phyloP scores from a whole-genome alignment of 2,329 filamentous ascomycete species.

The Thielaviopsis musarum region DNA sequence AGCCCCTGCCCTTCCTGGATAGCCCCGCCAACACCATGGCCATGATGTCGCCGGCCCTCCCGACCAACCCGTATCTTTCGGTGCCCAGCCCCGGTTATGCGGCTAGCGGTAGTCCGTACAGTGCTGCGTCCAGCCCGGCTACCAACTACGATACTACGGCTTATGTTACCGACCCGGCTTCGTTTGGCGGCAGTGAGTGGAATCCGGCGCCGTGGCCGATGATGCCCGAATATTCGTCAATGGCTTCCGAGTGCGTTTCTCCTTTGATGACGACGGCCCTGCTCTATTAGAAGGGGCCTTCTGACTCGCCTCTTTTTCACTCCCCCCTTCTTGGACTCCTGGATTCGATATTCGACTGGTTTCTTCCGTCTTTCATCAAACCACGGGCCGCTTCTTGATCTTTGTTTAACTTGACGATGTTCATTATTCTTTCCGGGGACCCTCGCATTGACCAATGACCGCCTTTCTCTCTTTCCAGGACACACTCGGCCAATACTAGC shows the following conservation, averaged over 20 bases:
- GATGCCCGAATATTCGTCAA: constrained; percentile 5
- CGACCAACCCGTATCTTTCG: constrained; percentile 3
- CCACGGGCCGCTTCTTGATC: too few species aligned
- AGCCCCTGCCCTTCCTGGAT: constrained; percentile 2
- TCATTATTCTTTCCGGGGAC: neutral
- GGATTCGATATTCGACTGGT: too few species aligned
- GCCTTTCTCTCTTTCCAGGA: constrained; percentile 11
- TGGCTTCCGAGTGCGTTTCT: constrained; percentile 11
- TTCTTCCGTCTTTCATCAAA: too few species aligned
- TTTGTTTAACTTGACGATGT: too few species aligned
- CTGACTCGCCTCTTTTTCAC: neutral
- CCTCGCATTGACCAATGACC: constrained; percentile 10
- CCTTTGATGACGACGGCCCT: constrained; percentile 9
- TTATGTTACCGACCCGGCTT: constrained; percentile 6
- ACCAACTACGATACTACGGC: constrained; percentile 2
- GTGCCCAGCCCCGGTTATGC: constrained; percentile 7
- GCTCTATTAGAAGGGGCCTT: constrained; percentile 6
- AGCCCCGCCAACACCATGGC: constrained; percentile 1
- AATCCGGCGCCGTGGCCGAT: constrained; percentile 1
- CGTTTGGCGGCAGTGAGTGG: constrained; percentile 1
- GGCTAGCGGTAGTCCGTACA: constrained; percentile 5
- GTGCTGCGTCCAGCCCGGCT: constrained; percentile 8
- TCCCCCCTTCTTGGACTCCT: neutral
- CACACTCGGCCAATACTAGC: constrained; percentile 4
- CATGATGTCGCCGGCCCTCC: constrained; percentile 7